Evolutionary conservation across 1,284 basidiomycete genomes (phyloP), one percentile per base, ranked within the genome.

Genomic region (Melanopsichium pennsylvanicum): DNA sequence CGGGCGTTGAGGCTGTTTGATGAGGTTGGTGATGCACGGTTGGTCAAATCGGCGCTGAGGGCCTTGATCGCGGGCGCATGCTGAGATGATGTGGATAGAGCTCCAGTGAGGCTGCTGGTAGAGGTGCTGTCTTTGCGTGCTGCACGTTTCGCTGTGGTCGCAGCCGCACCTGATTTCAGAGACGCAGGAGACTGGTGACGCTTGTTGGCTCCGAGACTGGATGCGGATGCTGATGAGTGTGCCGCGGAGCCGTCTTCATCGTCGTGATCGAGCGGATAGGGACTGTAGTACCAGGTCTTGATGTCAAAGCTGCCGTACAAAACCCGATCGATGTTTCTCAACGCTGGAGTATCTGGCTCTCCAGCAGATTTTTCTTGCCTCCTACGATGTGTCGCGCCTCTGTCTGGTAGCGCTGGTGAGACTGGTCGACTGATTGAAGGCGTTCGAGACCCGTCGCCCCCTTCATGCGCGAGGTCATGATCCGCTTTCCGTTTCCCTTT

Each of bases 281-380:
- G 80, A 26, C 76, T 79, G 33, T 73, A 55, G 58, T 80, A 81
- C 80, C 80, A 81, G 3, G 80, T 70, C 50, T 74, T 76, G 50
- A 81, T 81, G 29, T 78, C 76, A 40, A 74, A 78, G 19, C 51
- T 64, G 35, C 79, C 79, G 49, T 78, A 81, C 31, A 76, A 51
- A 33, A 81, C 79, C 12, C 77, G 69, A 29, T 67, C 62, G 23
- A 70, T 67, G 54, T 64, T 66, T 5, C 68, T 57, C 46, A 51
- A 26, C 1, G 54, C 55, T 25, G 60, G 56, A 11, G 58, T 52
- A 7, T 57, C 54, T 4, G 55, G 40, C 3, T 44, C 19, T 5
- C 41, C 45, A 11, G 41, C 47, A 7, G 35, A 10, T 19, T 40
- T 33, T 16, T 33, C 45, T 12, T 63, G 43, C 32, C 52, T 42